Evolutionary conservation across 371 early-diverging fungal genomes (phyloP), one percentile per base, ranked within the genome.

Genomic region (Umbelopsis sp.): DNA sequence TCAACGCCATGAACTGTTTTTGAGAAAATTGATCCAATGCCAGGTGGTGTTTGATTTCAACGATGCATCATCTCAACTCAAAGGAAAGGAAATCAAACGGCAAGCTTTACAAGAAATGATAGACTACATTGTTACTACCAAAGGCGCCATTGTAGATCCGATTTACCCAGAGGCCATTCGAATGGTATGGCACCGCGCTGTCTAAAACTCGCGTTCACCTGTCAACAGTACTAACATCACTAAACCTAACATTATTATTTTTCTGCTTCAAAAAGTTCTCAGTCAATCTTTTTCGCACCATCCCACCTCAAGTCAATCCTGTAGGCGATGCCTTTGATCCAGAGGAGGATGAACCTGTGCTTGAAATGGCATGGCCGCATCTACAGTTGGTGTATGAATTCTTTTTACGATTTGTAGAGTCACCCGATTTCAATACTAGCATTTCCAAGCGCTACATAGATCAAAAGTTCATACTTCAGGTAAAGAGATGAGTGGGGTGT

Each of bases 361-460:
- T 96, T 50, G 99, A 99, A 78, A 76, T 91, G 14, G 96, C 96
- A 18, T 99, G 99, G 99, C 98, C 98, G 32, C 99, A 99, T 80
- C 81, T 98, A 62, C 96, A 95, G 77, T 86, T 97, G 51, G 97
- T 99, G 9, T 99, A 99, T 79, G 97, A 96, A 74, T 94, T 97
- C 76, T 97, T 99, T 77, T 82, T 99, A 65, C 88, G 98, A 63
- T 98, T 97, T 76, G 91, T 98, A 38, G 99, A 99, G 80, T 95
- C 95, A 1, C 91, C 93, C 64, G 98, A 97, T 72, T 99, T 99
- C 82, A 97, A 96, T 83, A 90, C 94, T 62, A 94, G 93, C 73
- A 90, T 94, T 65, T 98, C 97, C 14, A 70, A 70, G 22, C 74
- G 72, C 29, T 69, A 73, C 51, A 76, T 80, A 63, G 76, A 80